These are phyloP conservation scores for Hypocreales sp. DNA, from an alignment of 2,329 filamentous ascomycete species.

Conservation along the genomic window DNA sequence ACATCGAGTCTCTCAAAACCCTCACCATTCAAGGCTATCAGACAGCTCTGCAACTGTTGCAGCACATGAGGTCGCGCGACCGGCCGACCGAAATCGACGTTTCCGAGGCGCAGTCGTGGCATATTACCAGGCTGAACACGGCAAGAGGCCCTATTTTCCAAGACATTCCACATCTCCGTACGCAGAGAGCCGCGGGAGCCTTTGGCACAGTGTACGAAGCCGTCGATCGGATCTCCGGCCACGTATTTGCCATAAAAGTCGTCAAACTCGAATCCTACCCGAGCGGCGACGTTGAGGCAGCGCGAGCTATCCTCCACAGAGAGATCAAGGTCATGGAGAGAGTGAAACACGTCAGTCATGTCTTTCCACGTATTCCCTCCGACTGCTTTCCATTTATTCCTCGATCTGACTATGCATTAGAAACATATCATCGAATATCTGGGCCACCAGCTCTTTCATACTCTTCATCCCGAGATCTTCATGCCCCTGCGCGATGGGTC, in stretches of 20 bases:
- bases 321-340: slow-evolving; percentile 1
- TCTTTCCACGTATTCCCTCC: background rate
- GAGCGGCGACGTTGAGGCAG: background rate
- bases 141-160: background rate
- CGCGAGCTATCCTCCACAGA: background rate
- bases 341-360: background rate
- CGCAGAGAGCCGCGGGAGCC: background rate
- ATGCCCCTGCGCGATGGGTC: background rate
- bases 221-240: background rate
- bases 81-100: background rate
- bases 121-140: background rate
- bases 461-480: background rate
- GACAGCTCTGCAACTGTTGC: background rate
- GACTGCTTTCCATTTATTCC: no score
- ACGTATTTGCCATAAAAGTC: background rate
- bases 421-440: slow-evolving; percentile 1
- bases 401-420: background rate
- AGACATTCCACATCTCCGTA: background rate
- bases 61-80: background rate
- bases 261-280: background rate
- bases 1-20: background rate
- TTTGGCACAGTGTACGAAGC: background rate
- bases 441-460: background rate
- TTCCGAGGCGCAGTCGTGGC: background rate
- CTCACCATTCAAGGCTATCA: background rate